Evolutionary conservation across 768 basidiomycete species (phyloP).

Genomic region (Cystobasidium tubakii): DNA sequence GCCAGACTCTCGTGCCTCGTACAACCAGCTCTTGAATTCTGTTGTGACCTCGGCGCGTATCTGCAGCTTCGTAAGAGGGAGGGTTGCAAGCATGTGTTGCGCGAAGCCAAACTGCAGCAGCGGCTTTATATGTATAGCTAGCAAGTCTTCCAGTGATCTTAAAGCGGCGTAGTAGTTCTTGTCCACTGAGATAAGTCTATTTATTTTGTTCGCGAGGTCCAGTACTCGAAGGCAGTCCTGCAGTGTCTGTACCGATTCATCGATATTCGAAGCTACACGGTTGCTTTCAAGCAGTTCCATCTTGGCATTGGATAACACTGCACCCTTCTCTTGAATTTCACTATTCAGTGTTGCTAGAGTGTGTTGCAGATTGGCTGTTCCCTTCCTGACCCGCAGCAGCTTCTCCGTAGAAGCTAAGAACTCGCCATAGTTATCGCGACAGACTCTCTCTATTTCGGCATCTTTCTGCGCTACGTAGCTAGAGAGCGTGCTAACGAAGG

Average conservation of each 20-base stretch:
- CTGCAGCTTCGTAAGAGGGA: slow-evolving; percentile 80
- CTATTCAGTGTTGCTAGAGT: slow-evolving; percentile 82
- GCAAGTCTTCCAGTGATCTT: slow-evolving; percentile 91
- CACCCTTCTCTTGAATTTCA: slow-evolving; percentile 78
- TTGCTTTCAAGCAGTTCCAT: slow-evolving; percentile 77
- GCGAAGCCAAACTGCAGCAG: slow-evolving; percentile 89
- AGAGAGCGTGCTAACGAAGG: slow-evolving; percentile 76
- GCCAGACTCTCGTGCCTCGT: slow-evolving; percentile 85
- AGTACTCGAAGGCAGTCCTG: slow-evolving; percentile 87
- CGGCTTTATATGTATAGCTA: slow-evolving; percentile 67
- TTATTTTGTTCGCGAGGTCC: slow-evolving; percentile 85
- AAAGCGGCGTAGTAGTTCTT: slow-evolving; percentile 85
- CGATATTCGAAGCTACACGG: slow-evolving; percentile 86
- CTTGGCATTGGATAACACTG: slow-evolving; percentile 54
- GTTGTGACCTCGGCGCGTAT: slow-evolving; percentile 91
- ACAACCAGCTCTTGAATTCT: slow-evolving; percentile 91
- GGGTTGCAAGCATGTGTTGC: slow-evolving; percentile 78
- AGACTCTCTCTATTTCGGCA: slow-evolving; percentile 89
- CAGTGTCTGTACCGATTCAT: slow-evolving; percentile 91
- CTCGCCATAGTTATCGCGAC: slow-evolving; percentile 86
- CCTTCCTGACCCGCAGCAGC: slow-evolving; percentile 87
- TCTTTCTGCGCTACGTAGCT: slow-evolving; percentile 90
- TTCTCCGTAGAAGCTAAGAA: slow-evolving; percentile 97
- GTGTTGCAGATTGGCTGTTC: slow-evolving; percentile 86
- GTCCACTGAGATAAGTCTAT: slow-evolving; percentile 84